Conservation (phyloP, 352 stramenopile species). For the Peronospora tabacina region DNA sequence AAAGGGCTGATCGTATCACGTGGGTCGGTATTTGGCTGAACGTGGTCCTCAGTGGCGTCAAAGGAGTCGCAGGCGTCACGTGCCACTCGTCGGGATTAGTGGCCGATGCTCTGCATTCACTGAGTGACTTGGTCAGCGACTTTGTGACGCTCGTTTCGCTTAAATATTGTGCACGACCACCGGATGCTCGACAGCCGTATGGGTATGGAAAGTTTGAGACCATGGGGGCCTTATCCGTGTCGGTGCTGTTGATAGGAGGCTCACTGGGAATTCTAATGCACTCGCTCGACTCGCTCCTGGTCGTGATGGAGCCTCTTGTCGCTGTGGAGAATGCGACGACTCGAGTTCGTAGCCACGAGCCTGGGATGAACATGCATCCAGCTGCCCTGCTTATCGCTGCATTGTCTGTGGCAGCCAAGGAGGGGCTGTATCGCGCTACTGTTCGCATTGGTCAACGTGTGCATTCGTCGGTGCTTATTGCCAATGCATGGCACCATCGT, state of each 20-base stretch:
- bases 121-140: slow-evolving; percentile 92
- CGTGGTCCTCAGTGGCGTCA: slow-evolving; percentile 54
- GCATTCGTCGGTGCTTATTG: slow-evolving; percentile 90
- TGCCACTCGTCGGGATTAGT: slow-evolving; percentile 87
- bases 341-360: slow-evolving; percentile 12
- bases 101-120: slow-evolving; percentile 91
- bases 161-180: slow-evolving; percentile 86
- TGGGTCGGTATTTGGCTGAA: slow-evolving; percentile 67
- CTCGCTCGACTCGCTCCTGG: slow-evolving; percentile 56
- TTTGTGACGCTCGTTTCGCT: slow-evolving; percentile 90
- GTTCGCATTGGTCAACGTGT: slow-evolving; percentile 81
- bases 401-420: slow-evolving; percentile 86
- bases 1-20: slow-evolving; percentile 54
- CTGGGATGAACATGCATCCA: slow-evolving; percentile 40
- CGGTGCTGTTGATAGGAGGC: slow-evolving; percentile 52
- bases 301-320: slow-evolving; percentile 32
- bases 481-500: slow-evolving; percentile 94
- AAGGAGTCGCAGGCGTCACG: slow-evolving; percentile 55
- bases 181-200: slow-evolving; percentile 84
- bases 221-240: slow-evolving; percentile 53
- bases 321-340: slow-evolving; percentile 30
- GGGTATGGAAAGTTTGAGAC: slow-evolving; percentile 76
- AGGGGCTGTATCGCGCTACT: slow-evolving; percentile 89
- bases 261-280: slow-evolving; percentile 60
- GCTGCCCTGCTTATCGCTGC: slow-evolving; percentile 76